Base-by-base conservation (phyloP, 129 eudicot genomes). In the Flaveria ramosissima region DNA sequence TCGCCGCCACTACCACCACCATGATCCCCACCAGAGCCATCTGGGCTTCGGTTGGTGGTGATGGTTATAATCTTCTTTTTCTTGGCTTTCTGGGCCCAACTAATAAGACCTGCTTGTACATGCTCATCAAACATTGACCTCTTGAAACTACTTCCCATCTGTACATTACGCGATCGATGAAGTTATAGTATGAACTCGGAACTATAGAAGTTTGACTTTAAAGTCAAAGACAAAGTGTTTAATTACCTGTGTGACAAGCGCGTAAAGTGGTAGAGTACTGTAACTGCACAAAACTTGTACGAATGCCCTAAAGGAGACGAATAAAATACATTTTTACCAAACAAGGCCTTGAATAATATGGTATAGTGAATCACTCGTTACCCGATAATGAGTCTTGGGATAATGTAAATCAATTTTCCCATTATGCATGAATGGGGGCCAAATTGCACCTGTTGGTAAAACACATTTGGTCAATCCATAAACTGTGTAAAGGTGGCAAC, bases 111-210 rank as follows among this genome's bases (percentile, higher is more conserved):
- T 43, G 70, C 85, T 84, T 93, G 98, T 74, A 90, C 55, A 74
- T 87, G 96, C 74, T 88, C 93, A 6, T 93, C 93, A 74, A 93
- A 93, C 85, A 93, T 89, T 9, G 97, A 83, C 85, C 87, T 93
- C 83, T 93, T 93, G 82, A 90, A 93, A 71, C 80, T 78, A 15
- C 88, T 93, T 71, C 98, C 98, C 98, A 93, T 93, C 98, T 93
- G 72, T 75, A 69, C 50, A 66, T 78, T 43, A 68, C 7, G 68
- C 43, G 17, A 19, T 71, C 3, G 13, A 41, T 48, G 10, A 39
- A 3, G 14, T 65, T 32, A 32, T 8, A 0, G 39, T 30, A 15
- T 59, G 24, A 9, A 57, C 48, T 23, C 16, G 15, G 47, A 48
- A 48, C 1, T 7, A 19, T 7, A 10, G 30, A 4, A 32, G 0